Evolutionary conservation across 2,329 filamentous ascomycete species (phyloP), one percentile per base, ranked within the genome.

Genomic region (Corinectria fuckeliana): DNA sequence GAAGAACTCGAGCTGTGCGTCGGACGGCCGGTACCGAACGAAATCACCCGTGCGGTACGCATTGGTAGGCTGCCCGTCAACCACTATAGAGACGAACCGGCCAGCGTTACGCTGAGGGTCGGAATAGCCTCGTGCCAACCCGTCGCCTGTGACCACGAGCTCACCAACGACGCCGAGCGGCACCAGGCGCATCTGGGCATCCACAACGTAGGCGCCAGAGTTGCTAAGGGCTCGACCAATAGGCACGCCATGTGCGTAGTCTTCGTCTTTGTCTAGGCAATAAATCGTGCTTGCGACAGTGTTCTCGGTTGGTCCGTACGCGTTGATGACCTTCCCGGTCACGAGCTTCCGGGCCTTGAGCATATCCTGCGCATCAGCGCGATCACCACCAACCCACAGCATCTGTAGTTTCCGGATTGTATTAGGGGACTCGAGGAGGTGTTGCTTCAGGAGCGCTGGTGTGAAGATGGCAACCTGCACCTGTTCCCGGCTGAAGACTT

Each of bases 151-250:
- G 1, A 73, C 62, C 0, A 72, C 56, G 3, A 74, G 65, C 44
- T 74, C 71, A 1, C 71, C 71, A 7, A 74, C 21, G 0, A 70
- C 66, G 10, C 71, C 71, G 0, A 64, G 20, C 1, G 71, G 68
- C 0, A 72, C 67, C 2, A 71, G 62, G 2, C 51, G 64, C n/a
- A 61, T 62, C 1, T 64, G 44, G 3, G 50, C 25, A 49, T 72
- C 69, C 68, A 72, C 68, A 6, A 72, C 53, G 23, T 63, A 61
- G 2, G 66, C 63, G 1, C 63, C 66, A 0, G 68, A 69, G 56
- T 68, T 65, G 42, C 38, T 56, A 28, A 70, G 26, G 3, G 65
- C 51, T n/a, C 52, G 41, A 4, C 68, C 68, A 13, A 69, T 65
- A 4, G 68, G 65, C 0, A 68, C 61, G 6, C 66, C 61, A n/a